Base-by-base conservation (phyloP, 2,329 filamentous ascomycete species). In the Macrophomina phaseolina region DNA sequence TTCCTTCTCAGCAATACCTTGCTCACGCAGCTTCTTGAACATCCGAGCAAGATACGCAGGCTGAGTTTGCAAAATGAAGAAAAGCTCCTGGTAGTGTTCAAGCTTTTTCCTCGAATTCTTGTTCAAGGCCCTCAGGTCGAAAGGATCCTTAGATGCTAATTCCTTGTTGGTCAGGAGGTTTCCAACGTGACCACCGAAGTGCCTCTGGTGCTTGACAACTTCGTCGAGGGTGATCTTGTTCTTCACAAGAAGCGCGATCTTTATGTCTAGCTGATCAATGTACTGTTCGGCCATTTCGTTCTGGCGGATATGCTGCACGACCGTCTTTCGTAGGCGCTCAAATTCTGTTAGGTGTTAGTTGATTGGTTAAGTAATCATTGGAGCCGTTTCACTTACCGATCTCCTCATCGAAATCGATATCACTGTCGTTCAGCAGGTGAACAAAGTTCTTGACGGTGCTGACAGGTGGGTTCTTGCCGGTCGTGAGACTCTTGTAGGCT, bases 141-240 rank as follows among this genome's bases (percentile, higher is more conserved):
- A 97, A 7, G 95, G 93, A 77, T 97, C 96, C 68, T 91, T 89
- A 1, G 93, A 97, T 1, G 90, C 88, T 69, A 97, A 94, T 61
- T 94, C 89, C n/a, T 89, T 91, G 80, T 95, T 97, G 67, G 92
- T 91, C 58, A 99, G 84, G 36, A 98, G 86, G 68, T 88, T 91
- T 69, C 93, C 91, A 28, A 94, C 90, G 74, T 95, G 91, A 2
- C 94, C 94, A 66, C 95, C 95, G 73, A 95, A 97, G 77, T 97
- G 96, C 82, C 91, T 94, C 76, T 99, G 95, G 76, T 98, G 95
- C 73, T 93, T 93, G 65, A 99, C 92, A 34, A 99, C 95, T 80
- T 99, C 96, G 75, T 99, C 95, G 4, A 99, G 85, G 0, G 95
- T 98, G 74, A 99, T 99, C 80, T 99, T 99, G 86, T 99, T 99